Evolutionary conservation across 495 filamentous ascomycete genomes (phyloP).

Genomic region (Daldinia childiae): DNA sequence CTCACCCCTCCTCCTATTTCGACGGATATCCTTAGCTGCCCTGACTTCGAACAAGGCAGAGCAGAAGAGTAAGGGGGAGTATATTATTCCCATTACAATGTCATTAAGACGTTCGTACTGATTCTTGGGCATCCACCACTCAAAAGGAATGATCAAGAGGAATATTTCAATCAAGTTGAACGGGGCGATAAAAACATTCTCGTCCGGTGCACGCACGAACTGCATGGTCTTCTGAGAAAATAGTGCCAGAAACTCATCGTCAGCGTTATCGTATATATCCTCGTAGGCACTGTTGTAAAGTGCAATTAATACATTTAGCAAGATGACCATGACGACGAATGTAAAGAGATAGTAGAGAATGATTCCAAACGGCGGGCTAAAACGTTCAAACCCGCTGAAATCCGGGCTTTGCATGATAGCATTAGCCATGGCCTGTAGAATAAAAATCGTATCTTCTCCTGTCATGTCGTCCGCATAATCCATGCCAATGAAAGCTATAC

Average conservation of each 20-base stretch:
- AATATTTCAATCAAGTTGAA: constrained; percentile 95
- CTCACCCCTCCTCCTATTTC: constrained; percentile 81
- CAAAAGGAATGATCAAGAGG: constrained; percentile 79
- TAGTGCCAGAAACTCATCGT: constrained; percentile 93
- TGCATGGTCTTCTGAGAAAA: constrained; percentile 92
- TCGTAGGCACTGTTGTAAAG: constrained; percentile 96
- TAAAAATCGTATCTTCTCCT: constrained; percentile 69
- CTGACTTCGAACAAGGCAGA: constrained; percentile 80
- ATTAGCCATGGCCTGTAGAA: constrained; percentile 90
- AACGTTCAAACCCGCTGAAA: constrained; percentile 85
- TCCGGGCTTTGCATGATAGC: constrained; percentile 89
- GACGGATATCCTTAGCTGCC: constrained; percentile 70
- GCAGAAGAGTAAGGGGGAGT: constrained; percentile 82
- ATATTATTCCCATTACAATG: constrained; percentile 83
- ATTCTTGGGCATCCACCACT: constrained; percentile 87
- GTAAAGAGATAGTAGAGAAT: constrained; percentile 96
- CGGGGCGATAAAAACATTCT: constrained; percentile 96
- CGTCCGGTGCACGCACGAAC: constrained; percentile 95
- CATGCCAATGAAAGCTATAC: constrained; percentile 83
- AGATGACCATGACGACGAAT: constrained; percentile 94
- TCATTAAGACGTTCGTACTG: constrained; percentile 84
- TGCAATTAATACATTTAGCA: constrained; percentile 94
- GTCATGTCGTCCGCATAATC: constrained; percentile 79
- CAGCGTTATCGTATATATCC: constrained; percentile 93
- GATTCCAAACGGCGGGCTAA: constrained; percentile 79